Evolutionary conservation across 768 basidiomycete species (phyloP).

Genomic region (Lactifluus piperatus): DNA sequence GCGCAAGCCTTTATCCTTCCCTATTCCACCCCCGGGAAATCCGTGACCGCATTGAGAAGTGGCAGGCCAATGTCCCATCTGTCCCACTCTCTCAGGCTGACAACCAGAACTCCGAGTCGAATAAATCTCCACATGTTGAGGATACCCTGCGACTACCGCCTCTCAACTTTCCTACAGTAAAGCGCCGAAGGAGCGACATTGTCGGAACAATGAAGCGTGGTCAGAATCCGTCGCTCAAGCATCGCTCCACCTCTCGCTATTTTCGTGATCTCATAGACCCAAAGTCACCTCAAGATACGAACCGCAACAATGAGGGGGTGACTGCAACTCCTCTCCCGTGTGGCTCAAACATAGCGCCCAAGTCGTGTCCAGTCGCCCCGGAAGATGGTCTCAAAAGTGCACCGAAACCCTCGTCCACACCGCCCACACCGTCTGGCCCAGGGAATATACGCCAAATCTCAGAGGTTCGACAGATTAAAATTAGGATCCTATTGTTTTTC

Average conservation of each 20-base stretch:
- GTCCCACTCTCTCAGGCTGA: neutral
- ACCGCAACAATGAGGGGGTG: neutral
- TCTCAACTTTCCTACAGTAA: slow-evolving; percentile 1
- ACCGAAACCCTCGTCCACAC: neutral
- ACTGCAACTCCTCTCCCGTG: neutral
- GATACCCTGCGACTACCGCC: neutral
- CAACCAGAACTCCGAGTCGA: neutral
- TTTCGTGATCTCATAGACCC: neutral
- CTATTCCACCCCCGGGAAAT: neutral
- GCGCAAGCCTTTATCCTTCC: slow-evolving; percentile 8
- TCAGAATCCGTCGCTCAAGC: neutral
- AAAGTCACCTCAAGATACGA: neutral
- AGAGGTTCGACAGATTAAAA: slow-evolving; percentile 1
- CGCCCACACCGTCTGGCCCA: neutral
- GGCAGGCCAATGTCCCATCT: slow-evolving; percentile 8
- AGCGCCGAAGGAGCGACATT: neutral
- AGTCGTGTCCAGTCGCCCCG: neutral
- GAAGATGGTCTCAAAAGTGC: neutral
- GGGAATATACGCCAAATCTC: slow-evolving; percentile 8
- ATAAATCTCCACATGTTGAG: neutral
- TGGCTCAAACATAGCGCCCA: neutral
- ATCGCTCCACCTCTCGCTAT: slow-evolving; percentile 5
- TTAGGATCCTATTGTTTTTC: neutral
- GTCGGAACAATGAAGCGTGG: slow-evolving; percentile 1
- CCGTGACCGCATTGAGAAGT: slow-evolving; percentile 10